Conservation (phyloP, 2,329 filamentous ascomycete species). For the Pseudogymnoascus sp. region DNA sequence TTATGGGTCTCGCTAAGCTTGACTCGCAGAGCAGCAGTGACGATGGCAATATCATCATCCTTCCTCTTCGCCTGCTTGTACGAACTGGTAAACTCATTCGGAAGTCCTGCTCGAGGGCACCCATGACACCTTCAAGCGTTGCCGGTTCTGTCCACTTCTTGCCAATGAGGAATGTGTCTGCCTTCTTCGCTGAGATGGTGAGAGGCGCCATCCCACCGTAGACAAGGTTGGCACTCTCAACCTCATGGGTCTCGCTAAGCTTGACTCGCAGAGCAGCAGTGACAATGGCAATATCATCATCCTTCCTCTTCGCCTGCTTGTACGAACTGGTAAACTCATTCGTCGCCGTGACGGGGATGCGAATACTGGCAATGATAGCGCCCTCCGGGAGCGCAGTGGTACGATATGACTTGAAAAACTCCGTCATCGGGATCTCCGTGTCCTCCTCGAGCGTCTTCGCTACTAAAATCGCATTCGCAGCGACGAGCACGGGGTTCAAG, state of each 20-base stretch:
- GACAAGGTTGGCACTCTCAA: conserved; percentile 69
- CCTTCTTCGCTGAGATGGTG: conserved; percentile 76
- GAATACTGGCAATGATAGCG: conserved; percentile 76
- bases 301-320: conserved; percentile 94
- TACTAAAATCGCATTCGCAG: conserved; percentile 71
- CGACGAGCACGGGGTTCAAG: conserved; percentile 87
- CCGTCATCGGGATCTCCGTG: conserved; percentile 79
- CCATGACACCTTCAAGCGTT: conserved; percentile 85
- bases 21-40: conserved; percentile 77
- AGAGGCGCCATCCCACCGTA: conserved; percentile 94
- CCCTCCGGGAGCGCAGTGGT: conserved; percentile 72
- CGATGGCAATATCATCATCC: conserved; percentile 97
- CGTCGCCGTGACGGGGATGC: conserved; percentile 71
- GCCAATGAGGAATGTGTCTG: conserved; percentile 65
- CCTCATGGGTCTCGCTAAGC: conserved; percentile 58
- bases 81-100: conserved; percentile 70
- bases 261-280: conserved; percentile 74
- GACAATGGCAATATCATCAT: conserved; percentile 97
- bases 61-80: conserved; percentile 98
- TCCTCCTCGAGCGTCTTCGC: conserved; percentile 68
- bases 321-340: conserved; percentile 84
- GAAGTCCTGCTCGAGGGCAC: conserved; percentile 81
- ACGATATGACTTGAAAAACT: conserved; percentile 90
- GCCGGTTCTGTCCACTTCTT: conserved; percentile 72
- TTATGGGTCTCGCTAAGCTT: conserved; percentile 58